Conservation (phyloP, 352 stramenopile genomes). For the Phytophthora nicotianae region DNA sequence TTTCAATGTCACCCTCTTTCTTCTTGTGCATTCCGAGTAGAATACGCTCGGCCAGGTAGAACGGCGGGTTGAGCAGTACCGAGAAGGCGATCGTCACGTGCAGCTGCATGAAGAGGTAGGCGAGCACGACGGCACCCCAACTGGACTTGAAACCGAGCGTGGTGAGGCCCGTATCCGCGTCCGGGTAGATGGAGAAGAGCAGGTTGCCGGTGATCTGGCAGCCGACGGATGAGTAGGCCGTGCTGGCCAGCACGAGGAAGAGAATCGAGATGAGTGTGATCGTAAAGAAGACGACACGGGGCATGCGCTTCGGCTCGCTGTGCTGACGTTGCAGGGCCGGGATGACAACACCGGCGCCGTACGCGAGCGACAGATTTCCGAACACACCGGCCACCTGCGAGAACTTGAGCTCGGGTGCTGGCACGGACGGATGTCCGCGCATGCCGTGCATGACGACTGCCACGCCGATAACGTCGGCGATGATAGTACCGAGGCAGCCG, state of each 20-base stretch:
- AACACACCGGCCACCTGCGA: conserved; percentile 24
- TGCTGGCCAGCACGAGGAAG: conserved; percentile 40
- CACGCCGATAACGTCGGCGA: conserved; percentile 27
- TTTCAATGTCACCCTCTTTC: conserved; percentile 36
- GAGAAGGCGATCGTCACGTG: conserved; percentile 57
- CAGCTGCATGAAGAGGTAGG: conserved; percentile 56
- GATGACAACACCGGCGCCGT: conserved; percentile 26
- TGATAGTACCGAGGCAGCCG: conserved; percentile 49
- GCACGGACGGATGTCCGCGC: conserved; percentile 27
- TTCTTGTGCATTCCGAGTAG: conserved; percentile 57
- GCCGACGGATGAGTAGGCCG: conserved; percentile 40
- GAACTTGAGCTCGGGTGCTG: conserved; percentile 21
- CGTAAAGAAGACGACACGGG: conserved; percentile 43
- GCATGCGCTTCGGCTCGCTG: conserved; percentile 39
- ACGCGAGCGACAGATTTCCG: conserved; percentile 28
- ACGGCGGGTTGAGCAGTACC: conserved; percentile 60
- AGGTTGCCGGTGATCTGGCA: conserved; percentile 45
- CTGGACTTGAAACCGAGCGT: conserved; percentile 39
- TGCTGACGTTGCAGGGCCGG: conserved; percentile 25
- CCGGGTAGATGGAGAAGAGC: conserved; percentile 35
- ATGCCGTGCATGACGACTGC: conserved; percentile 28
- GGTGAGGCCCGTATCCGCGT: conserved; percentile 25
- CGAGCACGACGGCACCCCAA: conserved; percentile 38
- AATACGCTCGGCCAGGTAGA: conserved; percentile 47
- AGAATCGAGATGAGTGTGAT: conserved; percentile 41